Evolutionary conservation across 1,139 yeast genomes (phyloP), one percentile per base, ranked within the genome.

Genomic region (Suhomyces choctaworum): DNA sequence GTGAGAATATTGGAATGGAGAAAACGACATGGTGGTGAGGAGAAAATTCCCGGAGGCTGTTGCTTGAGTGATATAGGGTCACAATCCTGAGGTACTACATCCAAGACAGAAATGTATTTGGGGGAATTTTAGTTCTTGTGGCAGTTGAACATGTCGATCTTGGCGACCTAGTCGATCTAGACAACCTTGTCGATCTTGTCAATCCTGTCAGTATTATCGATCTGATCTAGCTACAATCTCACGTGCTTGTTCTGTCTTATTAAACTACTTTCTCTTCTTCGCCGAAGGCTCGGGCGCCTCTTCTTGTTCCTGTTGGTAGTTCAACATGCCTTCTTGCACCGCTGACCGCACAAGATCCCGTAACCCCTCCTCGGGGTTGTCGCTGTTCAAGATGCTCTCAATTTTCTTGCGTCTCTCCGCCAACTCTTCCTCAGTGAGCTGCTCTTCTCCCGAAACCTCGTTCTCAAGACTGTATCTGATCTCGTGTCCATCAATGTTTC

Each of bases 331-430:
- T 39, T 74, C 74, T 29, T 80, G 76, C 11, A 88, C 82, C 14
- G 85, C 80, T 15, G 74, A 75, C 43, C 77, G 68, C 30, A 89
- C 77, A 51, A 83, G 78, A 30, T 78, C 78, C 50, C 85, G 76
- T 36, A 90, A 67, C 16, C 80, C 86, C 47, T 81, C 92, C 50
- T 86, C 92, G 1, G 92, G 83, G 45, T 83, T 78, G 8, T 85
- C 92, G 42, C 94, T 78, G 42, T 76, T 74, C 48, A 89, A 73
- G 17, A 90, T 86, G 28, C 73, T 76, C 51, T 84, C 88, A 22
- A 90, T 66, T 54, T 75, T 70, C 50, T 69, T 66, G 45, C 94
- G 73, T 52, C 83, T 79, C 37, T 72, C 81, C 19, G 73, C 73
- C 35, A 72, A 66, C 16, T 62, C 65, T 31, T 66, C 73, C 3